Percentiles rank a stretch among this genome's conserved stretches.
Evolutionary conservation across 2,329 filamentous ascomycete genomes (phyloP).

Genomic region (Bipolaris victoriae): DNA sequence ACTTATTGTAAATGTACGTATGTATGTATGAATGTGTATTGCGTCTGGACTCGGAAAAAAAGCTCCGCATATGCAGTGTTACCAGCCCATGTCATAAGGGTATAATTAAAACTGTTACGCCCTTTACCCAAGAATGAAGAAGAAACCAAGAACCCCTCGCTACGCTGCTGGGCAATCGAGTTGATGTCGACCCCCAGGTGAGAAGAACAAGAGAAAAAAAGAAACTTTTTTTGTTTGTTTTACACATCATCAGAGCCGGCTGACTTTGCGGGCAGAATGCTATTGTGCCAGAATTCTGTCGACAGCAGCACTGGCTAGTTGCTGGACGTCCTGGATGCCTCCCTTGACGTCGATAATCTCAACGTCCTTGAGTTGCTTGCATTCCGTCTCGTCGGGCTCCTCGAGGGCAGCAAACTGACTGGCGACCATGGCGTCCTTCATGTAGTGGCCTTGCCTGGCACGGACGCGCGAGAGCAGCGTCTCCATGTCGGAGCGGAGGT

Average conservation of each 20-base stretch:
- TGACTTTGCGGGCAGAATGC: neutral
- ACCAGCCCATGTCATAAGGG: neutral
- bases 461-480: constrained; percentile 77
- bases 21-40: neutral
- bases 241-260: constrained; percentile 7
- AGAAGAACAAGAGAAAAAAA: neutral
- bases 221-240: neutral
- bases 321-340: constrained; percentile 48
- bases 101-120: constrained; percentile 3
- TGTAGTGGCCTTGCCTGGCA: constrained; percentile 82
- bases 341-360: constrained; percentile 56
- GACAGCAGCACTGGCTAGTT: constrained; percentile 49
- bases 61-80: neutral
- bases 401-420: constrained; percentile 92
- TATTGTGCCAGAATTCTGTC: constrained; percentile 37
- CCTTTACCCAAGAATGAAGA: neutral
- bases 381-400: constrained; percentile 72
- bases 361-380: constrained; percentile 54
- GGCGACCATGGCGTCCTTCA: constrained; percentile 94
- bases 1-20: neutral
- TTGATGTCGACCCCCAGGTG: neutral
- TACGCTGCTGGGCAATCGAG: neutral
- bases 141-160: neutral
- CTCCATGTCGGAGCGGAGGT: constrained; percentile 78
- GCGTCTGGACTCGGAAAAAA: neutral